A percentile compares a stretch with the other conserved stretches of the same genome.
Conservation (phyloP, 2,329 filamentous ascomycete species). For the Fusarium staphyleae region DNA sequence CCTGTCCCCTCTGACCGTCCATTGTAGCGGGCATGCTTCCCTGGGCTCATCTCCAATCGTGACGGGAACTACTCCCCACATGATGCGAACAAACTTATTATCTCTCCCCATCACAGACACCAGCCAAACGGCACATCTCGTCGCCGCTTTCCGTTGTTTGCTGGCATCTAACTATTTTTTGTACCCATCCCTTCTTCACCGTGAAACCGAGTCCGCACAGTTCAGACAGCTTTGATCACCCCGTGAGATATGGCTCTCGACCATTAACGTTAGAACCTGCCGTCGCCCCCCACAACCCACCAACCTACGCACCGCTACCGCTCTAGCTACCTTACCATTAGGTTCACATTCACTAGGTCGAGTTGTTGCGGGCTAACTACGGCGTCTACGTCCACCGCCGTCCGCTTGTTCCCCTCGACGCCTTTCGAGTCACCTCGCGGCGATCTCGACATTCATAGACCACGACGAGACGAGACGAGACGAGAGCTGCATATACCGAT, state of each 20-base stretch:
- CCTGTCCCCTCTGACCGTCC: conserved; percentile 25
- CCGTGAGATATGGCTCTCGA: conserved; percentile 32
- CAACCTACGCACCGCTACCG: conserved; percentile 28
- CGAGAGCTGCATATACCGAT: conserved; percentile 29
- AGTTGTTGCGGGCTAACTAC: conserved; percentile 24
- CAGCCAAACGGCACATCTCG: not conserved
- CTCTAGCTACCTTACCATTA: not conserved
- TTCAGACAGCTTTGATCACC: not conserved
- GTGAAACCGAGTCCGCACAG: not conserved
- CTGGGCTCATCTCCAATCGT: conserved; percentile 20
- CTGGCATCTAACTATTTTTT: not conserved
- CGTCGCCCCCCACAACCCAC: conserved; percentile 33
- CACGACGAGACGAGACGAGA: not conserved
- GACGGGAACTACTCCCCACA: conserved; percentile 21
- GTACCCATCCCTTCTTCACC: not conserved
- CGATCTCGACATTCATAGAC: conserved; percentile 19
- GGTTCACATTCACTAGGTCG: conserved; percentile 28
- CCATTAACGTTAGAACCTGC: conserved; percentile 30
- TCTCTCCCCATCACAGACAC: not conserved
- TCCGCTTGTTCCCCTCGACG: conserved; percentile 35
- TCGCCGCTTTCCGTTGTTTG: not conserved
- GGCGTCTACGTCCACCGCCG: conserved; percentile 38
- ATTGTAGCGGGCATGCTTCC: conserved; percentile 19
- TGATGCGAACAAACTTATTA: conserved; percentile 17
- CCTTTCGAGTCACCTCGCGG: conserved; percentile 36